Evolutionary conservation across 208 protist species (phyloP).

Genomic region (Acanthamoeba quina): DNA sequence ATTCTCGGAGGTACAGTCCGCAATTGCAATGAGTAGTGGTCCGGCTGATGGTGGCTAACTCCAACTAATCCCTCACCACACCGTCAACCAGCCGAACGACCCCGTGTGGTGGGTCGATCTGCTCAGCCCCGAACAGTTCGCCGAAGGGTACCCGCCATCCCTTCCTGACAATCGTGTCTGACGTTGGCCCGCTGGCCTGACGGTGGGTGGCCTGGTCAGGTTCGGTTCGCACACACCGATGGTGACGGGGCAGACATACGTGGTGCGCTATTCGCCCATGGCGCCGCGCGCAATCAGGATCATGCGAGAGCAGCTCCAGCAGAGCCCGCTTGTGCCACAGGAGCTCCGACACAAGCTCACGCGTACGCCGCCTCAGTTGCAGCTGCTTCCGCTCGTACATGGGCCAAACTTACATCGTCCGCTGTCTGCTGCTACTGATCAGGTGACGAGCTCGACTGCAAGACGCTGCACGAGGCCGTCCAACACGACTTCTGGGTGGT

Average conservation of each 20-base stretch:
- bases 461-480: conserved; percentile 81
- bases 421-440: background rate
- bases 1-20: conserved; percentile 78
- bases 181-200: background rate
- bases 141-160: conserved; percentile 77
- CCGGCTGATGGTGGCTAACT: background rate
- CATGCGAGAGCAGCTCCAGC: conserved; percentile 60
- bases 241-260: conserved; percentile 85
- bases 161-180: background rate
- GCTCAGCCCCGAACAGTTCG: conserved; percentile 86
- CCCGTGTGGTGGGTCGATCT: conserved; percentile 88
- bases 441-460: background rate
- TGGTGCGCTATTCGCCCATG: conserved; percentile 86
- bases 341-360: background rate
- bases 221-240: conserved; percentile 88
- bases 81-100: conserved; percentile 80
- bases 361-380: background rate
- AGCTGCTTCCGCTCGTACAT: too few species aligned
- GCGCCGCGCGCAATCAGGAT: conserved; percentile 78
- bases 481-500: conserved; percentile 87
- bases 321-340: background rate
- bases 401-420: too few species aligned
- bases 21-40: background rate
- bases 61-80: background rate
- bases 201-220: background rate